These are phyloP conservation scores for Sclerotinia glacialis DNA, from an alignment of 2,329 filamentous ascomycete genomes.

Conservation along the genomic window DNA sequence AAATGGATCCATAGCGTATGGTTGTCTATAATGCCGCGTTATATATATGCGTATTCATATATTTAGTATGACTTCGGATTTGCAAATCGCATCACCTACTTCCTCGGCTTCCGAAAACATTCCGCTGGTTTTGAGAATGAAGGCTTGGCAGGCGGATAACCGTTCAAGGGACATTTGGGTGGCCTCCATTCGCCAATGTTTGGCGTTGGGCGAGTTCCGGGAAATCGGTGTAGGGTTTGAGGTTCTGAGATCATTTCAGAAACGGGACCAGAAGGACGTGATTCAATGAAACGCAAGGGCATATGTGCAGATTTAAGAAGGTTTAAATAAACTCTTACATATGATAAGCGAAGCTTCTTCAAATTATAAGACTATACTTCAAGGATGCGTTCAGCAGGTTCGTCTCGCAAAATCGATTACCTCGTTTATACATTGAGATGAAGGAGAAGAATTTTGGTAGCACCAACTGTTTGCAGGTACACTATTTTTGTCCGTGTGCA, in stretches of 20 bases:
- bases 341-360: background rate
- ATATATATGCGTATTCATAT: conserved; percentile 5
- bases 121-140: conserved; percentile 47
- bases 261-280: conserved; percentile 46
- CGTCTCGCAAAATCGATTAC: background rate
- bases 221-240: conserved; percentile 41
- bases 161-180: conserved; percentile 50
- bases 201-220: conserved; percentile 43
- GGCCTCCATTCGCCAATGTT: conserved; percentile 42
- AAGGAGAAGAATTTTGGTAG: background rate
- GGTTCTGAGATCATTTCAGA: conserved; percentile 34
- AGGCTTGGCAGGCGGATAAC: conserved; percentile 54
- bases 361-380: background rate
- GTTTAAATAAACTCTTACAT: background rate
- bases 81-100: conserved; percentile 54
- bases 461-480: background rate
- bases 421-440: background rate
- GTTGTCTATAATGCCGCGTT: conserved; percentile 1
- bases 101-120: conserved; percentile 51
- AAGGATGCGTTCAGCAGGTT: too few species aligned
- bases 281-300: background rate
- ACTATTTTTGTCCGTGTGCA: background rate
- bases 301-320: too few species aligned
- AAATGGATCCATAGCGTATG: conserved; percentile 55
- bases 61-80: conserved; percentile 55